These are phyloP conservation scores for Acanthamoeba divionensis DNA, from an alignment of 208 protist genomes.

Conservation along the genomic window DNA sequence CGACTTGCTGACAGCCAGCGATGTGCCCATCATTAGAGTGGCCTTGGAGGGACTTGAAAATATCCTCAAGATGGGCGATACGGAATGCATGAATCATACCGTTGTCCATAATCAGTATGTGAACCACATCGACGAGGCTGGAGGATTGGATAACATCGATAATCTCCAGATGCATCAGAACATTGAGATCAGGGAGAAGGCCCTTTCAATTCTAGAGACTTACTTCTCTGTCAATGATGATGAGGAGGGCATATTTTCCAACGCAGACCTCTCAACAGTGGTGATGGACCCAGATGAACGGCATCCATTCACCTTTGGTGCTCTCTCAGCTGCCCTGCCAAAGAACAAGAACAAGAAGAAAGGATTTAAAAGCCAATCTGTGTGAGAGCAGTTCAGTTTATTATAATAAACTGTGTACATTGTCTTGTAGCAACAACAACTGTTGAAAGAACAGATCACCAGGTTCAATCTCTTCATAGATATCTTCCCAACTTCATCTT, in stretches of 20 bases:
- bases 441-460: no score
- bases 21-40: conserved; percentile 88
- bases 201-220: conserved; percentile 85
- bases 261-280: no score
- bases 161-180: conserved; percentile 90
- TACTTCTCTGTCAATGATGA: conserved; percentile 49
- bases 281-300: no score
- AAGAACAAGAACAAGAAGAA: no score
- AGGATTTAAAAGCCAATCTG: conserved; percentile 26
- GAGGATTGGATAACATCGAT: conserved; percentile 92
- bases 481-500: no score
- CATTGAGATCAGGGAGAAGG: conserved; percentile 92
- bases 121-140: conserved; percentile 88
- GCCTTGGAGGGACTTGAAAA: conserved; percentile 95
- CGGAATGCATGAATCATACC: background rate
- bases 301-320: conserved; percentile 44
- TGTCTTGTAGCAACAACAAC: no score
- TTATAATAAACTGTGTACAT: no score
- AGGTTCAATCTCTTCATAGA: no score
- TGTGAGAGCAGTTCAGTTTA: no score
- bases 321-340: background rate
- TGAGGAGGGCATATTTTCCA: conserved; percentile 33
- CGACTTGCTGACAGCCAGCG: conserved; percentile 86
- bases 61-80: conserved; percentile 84
- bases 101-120: conserved; percentile 73